Evolutionary conservation across 805 yeast species (phyloP), one percentile per base, ranked within the genome.

Genomic region (Nematodospora valgi): DNA sequence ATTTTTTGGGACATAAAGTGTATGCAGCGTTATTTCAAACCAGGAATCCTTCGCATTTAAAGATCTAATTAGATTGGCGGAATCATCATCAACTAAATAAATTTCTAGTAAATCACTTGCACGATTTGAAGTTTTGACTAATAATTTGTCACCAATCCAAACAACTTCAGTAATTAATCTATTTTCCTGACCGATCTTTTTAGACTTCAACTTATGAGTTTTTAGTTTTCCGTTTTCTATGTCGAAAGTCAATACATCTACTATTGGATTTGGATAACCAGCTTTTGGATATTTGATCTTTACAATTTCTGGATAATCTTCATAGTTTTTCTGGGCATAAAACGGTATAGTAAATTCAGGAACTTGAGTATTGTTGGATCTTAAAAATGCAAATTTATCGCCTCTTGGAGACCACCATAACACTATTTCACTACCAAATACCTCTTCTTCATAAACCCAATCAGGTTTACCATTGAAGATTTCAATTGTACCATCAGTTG

Each of bases 381-480:
- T 70, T 41, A 82, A 68, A 47, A 64, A 85, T 0, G 80, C 62
- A 30, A 83, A 42, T 35, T 62, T 62, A 2, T 74, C 53, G 44
- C 80, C 84, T 43, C 78, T 76, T 1, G 82, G 80, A 11, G 80
- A 62, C 88, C 91, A 84, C 84, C 87, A 83, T 9, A 83, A 59
- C 0, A 83, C 77, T 23, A 54, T 58, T 42, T 82, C 89, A 11
- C 60, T 47, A 0, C 70, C 70, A 9, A 79, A 57, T 1, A 85
- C 85, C 48, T 85, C 95, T 50, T 85, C 94, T 53, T 85, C 94
- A 54, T 84, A 84, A 2, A 84, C 80, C 93, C 94, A 85, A 49
- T 84, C 93, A 0, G 89, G 79, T 43, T 70, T 80, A 5, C 86
- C 95, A 46, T 84, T 80, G 41, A 72, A 68, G 4, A 82, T 60